Evolutionary conservation across 2,329 filamentous ascomycete species (phyloP).

Genomic region (Sarocladium strictum): DNA sequence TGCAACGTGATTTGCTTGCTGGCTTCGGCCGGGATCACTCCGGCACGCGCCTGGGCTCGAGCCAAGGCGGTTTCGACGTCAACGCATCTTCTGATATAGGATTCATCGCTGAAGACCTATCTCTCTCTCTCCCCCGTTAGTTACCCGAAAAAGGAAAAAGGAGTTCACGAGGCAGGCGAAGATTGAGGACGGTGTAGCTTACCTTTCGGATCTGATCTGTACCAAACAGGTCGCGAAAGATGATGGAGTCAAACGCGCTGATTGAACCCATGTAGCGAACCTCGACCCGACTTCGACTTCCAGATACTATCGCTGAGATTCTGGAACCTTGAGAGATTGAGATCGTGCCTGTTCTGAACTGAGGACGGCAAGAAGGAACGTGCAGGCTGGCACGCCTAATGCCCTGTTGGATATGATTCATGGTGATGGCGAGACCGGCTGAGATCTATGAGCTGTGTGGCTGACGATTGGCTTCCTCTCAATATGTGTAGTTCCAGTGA

Average conservation of each 20-base stretch:
- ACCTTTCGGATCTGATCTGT: slow-evolving; percentile 44
- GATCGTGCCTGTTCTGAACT: background rate
- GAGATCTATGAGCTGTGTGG: background rate
- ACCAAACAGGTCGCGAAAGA: slow-evolving; percentile 45
- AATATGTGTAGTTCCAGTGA: too few species aligned
- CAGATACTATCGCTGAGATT: background rate
- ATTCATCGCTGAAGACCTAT: slow-evolving; percentile 36
- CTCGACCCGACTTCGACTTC: background rate
- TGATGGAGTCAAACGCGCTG: slow-evolving; percentile 36
- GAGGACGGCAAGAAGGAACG: background rate
- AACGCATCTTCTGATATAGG: slow-evolving; percentile 41
- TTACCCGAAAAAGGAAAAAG: too few species aligned
- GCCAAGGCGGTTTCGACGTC: slow-evolving; percentile 46
- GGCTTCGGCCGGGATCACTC: slow-evolving; percentile 36
- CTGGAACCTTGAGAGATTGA: background rate
- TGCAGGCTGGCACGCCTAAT: background rate
- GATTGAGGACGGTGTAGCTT: background rate
- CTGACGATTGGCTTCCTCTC: too few species aligned
- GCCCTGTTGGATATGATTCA: background rate
- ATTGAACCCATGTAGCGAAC: background rate
- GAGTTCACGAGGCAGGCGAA: background rate
- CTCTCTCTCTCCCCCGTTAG: background rate
- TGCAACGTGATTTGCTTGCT: slow-evolving; percentile 29
- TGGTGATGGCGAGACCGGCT: background rate
- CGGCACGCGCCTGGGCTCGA: slow-evolving; percentile 39